phyloP scores from a whole-genome alignment of 192 early-diverging fungal genomes.

The Umbelopsis ramanniana region DNA sequence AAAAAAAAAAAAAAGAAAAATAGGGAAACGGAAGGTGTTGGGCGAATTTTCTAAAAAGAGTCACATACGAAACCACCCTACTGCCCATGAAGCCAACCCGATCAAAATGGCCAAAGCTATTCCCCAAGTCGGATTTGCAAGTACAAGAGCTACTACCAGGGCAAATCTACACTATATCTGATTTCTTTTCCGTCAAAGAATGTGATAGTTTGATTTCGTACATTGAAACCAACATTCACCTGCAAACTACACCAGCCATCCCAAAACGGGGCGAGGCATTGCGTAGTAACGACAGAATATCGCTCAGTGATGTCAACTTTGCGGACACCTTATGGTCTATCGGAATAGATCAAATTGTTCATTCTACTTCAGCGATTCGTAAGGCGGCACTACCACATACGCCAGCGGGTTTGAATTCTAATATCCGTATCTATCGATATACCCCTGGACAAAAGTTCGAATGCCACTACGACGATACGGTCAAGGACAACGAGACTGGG shows the following conservation, averaged over 20 bases:
- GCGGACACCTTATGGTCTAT: slow-evolving; percentile 37
- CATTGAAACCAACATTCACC: slow-evolving; percentile 39
- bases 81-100: background rate
- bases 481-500: slow-evolving; percentile 34
- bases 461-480: slow-evolving; percentile 49
- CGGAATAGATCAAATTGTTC: slow-evolving; percentile 14
- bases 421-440: slow-evolving; percentile 52
- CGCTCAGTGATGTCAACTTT: slow-evolving; percentile 30
- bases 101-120: slow-evolving; percentile 32
- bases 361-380: background rate
- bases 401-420: slow-evolving; percentile 40
- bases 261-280: slow-evolving; percentile 48
- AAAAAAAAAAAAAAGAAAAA: slow-evolving; percentile 11
- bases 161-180: slow-evolving; percentile 43
- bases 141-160: slow-evolving; percentile 27
- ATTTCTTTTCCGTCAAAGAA: slow-evolving; percentile 45
- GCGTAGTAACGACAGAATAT: slow-evolving; percentile 47
- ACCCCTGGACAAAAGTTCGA: slow-evolving; percentile 43
- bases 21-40: background rate
- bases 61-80: background rate
- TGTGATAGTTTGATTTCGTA: slow-evolving; percentile 39
- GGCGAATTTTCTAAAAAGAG: background rate
- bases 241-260: slow-evolving; percentile 20
- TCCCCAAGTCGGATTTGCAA: slow-evolving; percentile 26
- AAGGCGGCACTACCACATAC: background rate